These are phyloP conservation scores for Kalmusia sp. DNA, from an alignment of 2,329 filamentous ascomycete species.

Conservation along the genomic window DNA sequence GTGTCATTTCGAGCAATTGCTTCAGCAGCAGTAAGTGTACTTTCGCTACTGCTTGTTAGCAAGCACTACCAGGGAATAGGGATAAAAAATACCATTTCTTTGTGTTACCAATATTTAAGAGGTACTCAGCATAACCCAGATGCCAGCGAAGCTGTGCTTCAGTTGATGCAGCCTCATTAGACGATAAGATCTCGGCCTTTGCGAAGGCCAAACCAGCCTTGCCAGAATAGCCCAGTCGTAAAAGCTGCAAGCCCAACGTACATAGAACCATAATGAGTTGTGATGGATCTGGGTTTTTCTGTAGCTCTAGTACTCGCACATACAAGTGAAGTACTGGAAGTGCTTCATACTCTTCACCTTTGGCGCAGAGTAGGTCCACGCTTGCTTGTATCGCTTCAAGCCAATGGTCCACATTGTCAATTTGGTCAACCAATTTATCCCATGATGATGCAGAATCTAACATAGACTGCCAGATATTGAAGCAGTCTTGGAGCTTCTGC, in stretches of 20 bases:
- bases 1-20: conserved; percentile 35
- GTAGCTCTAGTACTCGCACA: conserved; percentile 56
- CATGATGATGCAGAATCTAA: conserved; percentile 40
- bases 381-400: conserved; percentile 60
- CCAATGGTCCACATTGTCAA: conserved; percentile 61
- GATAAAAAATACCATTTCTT: conserved; percentile 60
- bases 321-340: conserved; percentile 59
- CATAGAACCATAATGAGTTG: conserved; percentile 52
- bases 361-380: conserved; percentile 64
- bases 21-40: conserved; percentile 38
- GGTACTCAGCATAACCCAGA: conserved; percentile 77
- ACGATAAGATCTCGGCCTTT: conserved; percentile 61
- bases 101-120: conserved; percentile 69
- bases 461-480: conserved; percentile 48
- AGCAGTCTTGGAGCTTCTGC: conserved; percentile 35
- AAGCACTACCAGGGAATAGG: background rate
- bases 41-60: conserved; percentile 32
- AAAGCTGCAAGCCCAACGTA: conserved; percentile 62
- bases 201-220: conserved; percentile 65
- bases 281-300: conserved; percentile 43
- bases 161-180: conserved; percentile 49
- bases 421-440: conserved; percentile 48
- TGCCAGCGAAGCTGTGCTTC: conserved; percentile 65
- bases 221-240: conserved; percentile 66
- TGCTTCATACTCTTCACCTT: conserved; percentile 60